Base-by-base conservation (phyloP, 441 rosid species). In the Pelargonium fulgidum region DNA sequence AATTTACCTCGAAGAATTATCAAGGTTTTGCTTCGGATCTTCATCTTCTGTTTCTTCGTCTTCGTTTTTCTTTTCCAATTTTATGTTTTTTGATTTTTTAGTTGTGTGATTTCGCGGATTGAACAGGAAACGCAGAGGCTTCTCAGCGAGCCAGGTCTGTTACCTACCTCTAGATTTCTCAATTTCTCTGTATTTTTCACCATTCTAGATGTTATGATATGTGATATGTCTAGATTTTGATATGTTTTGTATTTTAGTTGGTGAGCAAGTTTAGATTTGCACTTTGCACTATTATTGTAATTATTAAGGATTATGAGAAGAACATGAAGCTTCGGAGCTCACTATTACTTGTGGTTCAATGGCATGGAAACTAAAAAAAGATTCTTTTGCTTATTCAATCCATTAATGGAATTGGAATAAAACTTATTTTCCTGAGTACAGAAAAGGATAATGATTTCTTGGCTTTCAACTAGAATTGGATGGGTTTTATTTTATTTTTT, bases 91-190 rank as follows among this genome's bases (percentile, higher is more conserved):
- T n/a, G 14, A n/a, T 52, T 14, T 14, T 17, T 17, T n/a, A n/a
- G 12, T 48, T 48, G 20, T 52, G 20, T 52, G 59, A n/a, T 52
- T 52, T 19, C 17, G 9, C 20, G 72, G 71, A 71, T 81, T 77
- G 71, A 47, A 47, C 81, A 93, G 99, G 99, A 93, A 86, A 93
- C 99, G 62, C 97, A 91, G 74, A 97, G 99, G 72, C 95, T 93
- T 5, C 96, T 93, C 67, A 93, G 99, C 68, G 99, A 93, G 76
- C 99, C 99, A 44, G 99, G 99, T 91, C 45, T 72, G 29, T 66
- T 69, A 66, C 69, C 42, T 11, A 33, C 47, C 20, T 13, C 12
- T 59, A 48, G 17, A 5, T 2, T 16, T 52, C 6, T 52, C 22
- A 16, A 52, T 14, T 66, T 20, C 61, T 8, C 13, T 59, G 13